These are phyloP conservation scores for Mycothermus thermophilus DNA, from an alignment of 495 filamentous ascomycete genomes.

Conservation along the genomic window DNA sequence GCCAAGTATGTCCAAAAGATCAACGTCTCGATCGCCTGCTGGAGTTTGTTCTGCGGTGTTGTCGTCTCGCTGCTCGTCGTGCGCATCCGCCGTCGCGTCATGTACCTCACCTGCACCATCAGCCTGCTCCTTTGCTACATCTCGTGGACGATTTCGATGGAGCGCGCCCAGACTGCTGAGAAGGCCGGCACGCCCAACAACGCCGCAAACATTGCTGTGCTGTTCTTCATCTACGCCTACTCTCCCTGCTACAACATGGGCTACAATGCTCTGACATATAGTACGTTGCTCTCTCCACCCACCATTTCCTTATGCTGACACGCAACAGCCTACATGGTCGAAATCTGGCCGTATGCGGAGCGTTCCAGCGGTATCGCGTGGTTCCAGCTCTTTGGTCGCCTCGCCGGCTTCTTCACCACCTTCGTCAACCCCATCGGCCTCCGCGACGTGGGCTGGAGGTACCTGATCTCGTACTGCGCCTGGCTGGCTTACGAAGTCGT, in stretches of 20 bases:
- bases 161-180: slow-evolving; percentile 31
- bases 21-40: slow-evolving; percentile 47
- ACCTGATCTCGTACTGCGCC: slow-evolving; percentile 37
- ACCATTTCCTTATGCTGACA: neutral
- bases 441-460: slow-evolving; percentile 44
- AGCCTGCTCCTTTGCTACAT: slow-evolving; percentile 43
- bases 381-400: slow-evolving; percentile 47
- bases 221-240: slow-evolving; percentile 52
- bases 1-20: slow-evolving; percentile 37
- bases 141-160: slow-evolving; percentile 45
- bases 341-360: slow-evolving; percentile 49
- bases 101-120: slow-evolving; percentile 44
- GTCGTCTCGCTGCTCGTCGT: slow-evolving; percentile 39
- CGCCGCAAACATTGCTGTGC: slow-evolving; percentile 28
- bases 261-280: slow-evolving; percentile 56
- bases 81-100: slow-evolving; percentile 39
- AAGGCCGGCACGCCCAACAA: slow-evolving; percentile 23
- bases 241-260: slow-evolving; percentile 51
- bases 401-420: slow-evolving; percentile 35
- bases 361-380: slow-evolving; percentile 47
- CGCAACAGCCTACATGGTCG: slow-evolving; percentile 42
- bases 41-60: slow-evolving; percentile 39
- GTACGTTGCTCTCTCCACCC: slow-evolving; percentile 19
- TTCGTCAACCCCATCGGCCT: slow-evolving; percentile 56
- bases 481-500: slow-evolving; percentile 44